Conservation (phyloP, 352 stramenopile genomes). For the Blastocystis sp. region DNA sequence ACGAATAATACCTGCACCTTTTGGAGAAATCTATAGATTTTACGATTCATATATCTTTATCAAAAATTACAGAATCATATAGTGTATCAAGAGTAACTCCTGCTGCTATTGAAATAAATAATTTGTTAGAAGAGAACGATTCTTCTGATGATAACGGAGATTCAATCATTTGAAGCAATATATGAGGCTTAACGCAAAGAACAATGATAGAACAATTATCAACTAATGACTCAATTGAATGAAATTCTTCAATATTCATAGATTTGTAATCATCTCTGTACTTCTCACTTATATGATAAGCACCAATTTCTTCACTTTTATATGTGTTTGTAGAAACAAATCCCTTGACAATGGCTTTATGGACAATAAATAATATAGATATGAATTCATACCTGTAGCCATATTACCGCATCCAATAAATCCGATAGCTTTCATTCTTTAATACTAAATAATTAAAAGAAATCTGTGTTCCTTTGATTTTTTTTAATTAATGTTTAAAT, state of each 20-base stretch:
- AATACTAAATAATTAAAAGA: too few species aligned
- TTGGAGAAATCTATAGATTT: conserved; percentile 41
- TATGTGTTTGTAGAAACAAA: conserved; percentile 37
- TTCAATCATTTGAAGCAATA: conserved; percentile 50
- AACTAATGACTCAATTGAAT: conserved; percentile 31
- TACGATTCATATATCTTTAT: background rate
- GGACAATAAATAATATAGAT: background rate
- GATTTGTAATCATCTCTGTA: conserved; percentile 41
- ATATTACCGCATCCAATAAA: conserved; percentile 52
- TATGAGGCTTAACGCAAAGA: conserved; percentile 54
- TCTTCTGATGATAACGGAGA: conserved; percentile 49
- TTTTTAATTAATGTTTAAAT: too few species aligned
- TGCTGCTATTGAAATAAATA: conserved; percentile 61
- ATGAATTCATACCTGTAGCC: conserved; percentile 44
- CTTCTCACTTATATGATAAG: conserved; percentile 43
- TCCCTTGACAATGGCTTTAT: conserved; percentile 27
- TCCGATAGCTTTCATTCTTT: too few species aligned
- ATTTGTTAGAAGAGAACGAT: conserved; percentile 37
- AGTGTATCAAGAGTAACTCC: conserved; percentile 50
- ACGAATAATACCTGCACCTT: conserved; percentile 49
- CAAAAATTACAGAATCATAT: conserved; percentile 8
- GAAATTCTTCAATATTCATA: conserved; percentile 40
- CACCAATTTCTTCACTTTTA: conserved; percentile 36
- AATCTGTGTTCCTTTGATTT: too few species aligned
- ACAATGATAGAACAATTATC: conserved; percentile 48